Evolutionary conservation across 2,329 filamentous ascomycete genomes (phyloP).

Genomic region (Byssochlamys sp.): DNA sequence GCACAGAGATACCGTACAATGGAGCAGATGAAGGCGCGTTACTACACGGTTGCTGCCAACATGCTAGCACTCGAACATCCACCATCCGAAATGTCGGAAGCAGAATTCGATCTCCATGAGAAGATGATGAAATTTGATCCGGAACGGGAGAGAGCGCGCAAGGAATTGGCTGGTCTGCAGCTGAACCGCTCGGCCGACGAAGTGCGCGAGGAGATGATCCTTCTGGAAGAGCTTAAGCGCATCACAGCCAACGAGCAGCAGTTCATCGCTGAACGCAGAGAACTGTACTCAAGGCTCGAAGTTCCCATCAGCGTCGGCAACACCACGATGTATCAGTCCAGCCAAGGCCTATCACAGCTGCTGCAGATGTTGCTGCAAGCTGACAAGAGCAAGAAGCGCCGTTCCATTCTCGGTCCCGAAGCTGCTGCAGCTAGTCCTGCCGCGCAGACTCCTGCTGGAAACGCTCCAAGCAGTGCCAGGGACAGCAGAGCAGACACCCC

Average conservation of each 20-base stretch:
- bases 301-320: slow-evolving; percentile 63
- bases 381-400: slow-evolving; percentile 84
- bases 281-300: slow-evolving; percentile 78
- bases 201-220: slow-evolving; percentile 79
- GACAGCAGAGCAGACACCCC: slow-evolving; percentile 31
- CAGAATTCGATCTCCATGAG: slow-evolving; percentile 74
- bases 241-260: slow-evolving; percentile 79
- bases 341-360: slow-evolving; percentile 66
- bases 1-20: slow-evolving; percentile 53
- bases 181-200: slow-evolving; percentile 75
- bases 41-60: slow-evolving; percentile 75
- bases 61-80: slow-evolving; percentile 74
- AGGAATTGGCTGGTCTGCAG: slow-evolving; percentile 71
- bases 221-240: slow-evolving; percentile 81
- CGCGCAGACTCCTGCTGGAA: slow-evolving; percentile 42
- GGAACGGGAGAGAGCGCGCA: slow-evolving; percentile 65
- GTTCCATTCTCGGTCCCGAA: slow-evolving; percentile 56
- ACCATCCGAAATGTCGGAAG: slow-evolving; percentile 73
- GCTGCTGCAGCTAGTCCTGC: slow-evolving; percentile 40
- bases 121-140: slow-evolving; percentile 80
- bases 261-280: slow-evolving; percentile 77
- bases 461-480: slow-evolving; percentile 25
- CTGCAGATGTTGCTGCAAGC: slow-evolving; percentile 71
- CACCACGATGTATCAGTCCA: slow-evolving; percentile 69
- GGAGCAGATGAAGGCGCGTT: slow-evolving; percentile 84